These are phyloP conservation scores for Botrytis fragariae DNA, from an alignment of 2,329 filamentous ascomycete genomes.

Conservation along the genomic window DNA sequence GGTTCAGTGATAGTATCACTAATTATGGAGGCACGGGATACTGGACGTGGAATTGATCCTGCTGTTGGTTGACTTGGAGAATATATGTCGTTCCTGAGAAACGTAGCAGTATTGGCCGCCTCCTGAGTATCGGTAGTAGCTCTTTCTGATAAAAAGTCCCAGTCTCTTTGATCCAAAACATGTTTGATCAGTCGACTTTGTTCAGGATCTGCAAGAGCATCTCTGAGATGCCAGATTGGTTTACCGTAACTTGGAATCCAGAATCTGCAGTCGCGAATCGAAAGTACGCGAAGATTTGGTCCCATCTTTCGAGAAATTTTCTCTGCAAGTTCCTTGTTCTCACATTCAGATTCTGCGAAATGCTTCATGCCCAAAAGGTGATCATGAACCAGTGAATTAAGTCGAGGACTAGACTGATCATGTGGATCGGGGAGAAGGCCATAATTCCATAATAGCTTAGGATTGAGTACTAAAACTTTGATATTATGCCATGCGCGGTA, in stretches of 20 bases:
- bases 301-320: slow-evolving; percentile 19
- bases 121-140: slow-evolving; percentile 20
- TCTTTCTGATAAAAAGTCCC: slow-evolving; percentile 19
- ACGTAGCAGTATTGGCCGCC: slow-evolving; percentile 20
- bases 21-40: background rate
- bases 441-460: slow-evolving; percentile 17
- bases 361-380: slow-evolving; percentile 19
- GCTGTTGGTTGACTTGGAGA: slow-evolving; percentile 4
- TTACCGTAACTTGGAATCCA: slow-evolving; percentile 16
- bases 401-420: slow-evolving; percentile 16
- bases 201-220: slow-evolving; percentile 19
- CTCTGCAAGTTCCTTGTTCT: slow-evolving; percentile 18
- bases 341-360: slow-evolving; percentile 15
- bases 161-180: slow-evolving; percentile 16
- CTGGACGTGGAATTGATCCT: background rate
- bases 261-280: slow-evolving; percentile 20
- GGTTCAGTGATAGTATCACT: background rate
- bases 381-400: slow-evolving; percentile 8
- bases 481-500: slow-evolving; percentile 22
- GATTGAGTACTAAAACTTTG: slow-evolving; percentile 18
- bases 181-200: slow-evolving; percentile 15
- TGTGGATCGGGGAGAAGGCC: slow-evolving; percentile 18
- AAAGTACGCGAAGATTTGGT: slow-evolving; percentile 16
- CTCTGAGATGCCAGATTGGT: slow-evolving; percentile 18
- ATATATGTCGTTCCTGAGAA: slow-evolving; percentile 20